Evolutionary conservation across 2,329 filamentous ascomycete species (phyloP), one percentile per base, ranked within the genome.

Genomic region (Passalora sequoiae): DNA sequence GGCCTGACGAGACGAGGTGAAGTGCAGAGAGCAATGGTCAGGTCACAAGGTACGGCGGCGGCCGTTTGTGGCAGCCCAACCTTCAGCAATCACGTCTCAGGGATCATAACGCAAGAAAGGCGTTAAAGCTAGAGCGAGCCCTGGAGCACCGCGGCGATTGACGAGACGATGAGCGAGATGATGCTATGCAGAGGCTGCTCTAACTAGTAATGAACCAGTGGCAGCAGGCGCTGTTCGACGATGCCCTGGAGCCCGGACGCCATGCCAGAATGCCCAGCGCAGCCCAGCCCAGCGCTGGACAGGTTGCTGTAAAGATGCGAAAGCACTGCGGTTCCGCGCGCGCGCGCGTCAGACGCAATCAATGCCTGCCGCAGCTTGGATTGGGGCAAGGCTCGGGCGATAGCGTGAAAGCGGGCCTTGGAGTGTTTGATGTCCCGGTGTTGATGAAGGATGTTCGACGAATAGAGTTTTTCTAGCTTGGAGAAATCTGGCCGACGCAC

Each of bases 81-180:
- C 40, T 45, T 38, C 45, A 44, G 31, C 40, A 48, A 27, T 5
- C 9, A 12, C 20, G 13, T 6, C 20, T 43, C 52, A 48, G 47
- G 52, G 52, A 52, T 52, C 47, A 52, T 55, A 50, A 55, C 52
- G 52, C 52, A 55, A 55, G 43, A 53, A 44, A 50, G 49, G 47
- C 52, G 49, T 45, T 20, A 47, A n/a, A 47, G 47, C 40, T 31
- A 40, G 38, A 41, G 27, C 30, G 28, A n/a, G n/a, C n/a, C n/a
- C n/a, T n/a, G n/a, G 28, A 31, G n/a, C 35, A 35, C 38, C 38
- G 44, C 44, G 40, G 38, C 46, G 20, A 49, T 49, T 50, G 41
- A 27, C 12, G 48, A 24, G 38, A n/a, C 24, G 40, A 24, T 46
- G 31, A 21, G 13, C 15, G 15, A 7, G 6, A 16, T 8, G 22